phyloP scores from a whole-genome alignment of 805 yeast genomes.

The Lachancea kluyveri region DNA sequence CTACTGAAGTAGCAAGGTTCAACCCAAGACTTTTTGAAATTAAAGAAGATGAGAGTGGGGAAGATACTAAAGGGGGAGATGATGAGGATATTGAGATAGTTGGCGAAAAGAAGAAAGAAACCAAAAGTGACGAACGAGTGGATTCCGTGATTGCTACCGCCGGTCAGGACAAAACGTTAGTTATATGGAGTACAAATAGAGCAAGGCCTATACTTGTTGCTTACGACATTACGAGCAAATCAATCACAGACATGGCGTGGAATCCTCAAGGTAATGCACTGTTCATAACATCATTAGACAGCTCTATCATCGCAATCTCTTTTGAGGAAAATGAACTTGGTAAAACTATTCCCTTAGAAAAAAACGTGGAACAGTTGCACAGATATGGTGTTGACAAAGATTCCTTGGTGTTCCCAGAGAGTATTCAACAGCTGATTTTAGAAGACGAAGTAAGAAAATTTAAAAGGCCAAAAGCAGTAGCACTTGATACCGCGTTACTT shows the following conservation, averaged over 20 bases:
- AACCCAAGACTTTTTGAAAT: slow-evolving; percentile 57
- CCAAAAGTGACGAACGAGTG: slow-evolving; percentile 14
- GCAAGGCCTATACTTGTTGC: slow-evolving; percentile 78
- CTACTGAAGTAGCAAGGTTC: slow-evolving; percentile 74
- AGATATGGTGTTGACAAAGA: slow-evolving; percentile 88
- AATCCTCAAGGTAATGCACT: slow-evolving; percentile 68
- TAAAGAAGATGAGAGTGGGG: slow-evolving; percentile 8
- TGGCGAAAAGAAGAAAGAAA: not conserved
- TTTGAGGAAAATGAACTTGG: slow-evolving; percentile 68
- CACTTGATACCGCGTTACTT: slow-evolving; percentile 2
- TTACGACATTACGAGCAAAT: slow-evolving; percentile 63
- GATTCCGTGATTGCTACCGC: slow-evolving; percentile 87
- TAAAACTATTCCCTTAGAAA: slow-evolving; percentile 52
- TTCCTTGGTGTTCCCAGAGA: slow-evolving; percentile 78
- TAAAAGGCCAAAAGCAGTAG: slow-evolving; percentile 18
- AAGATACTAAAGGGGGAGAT: slow-evolving; percentile 9
- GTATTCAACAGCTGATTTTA: slow-evolving; percentile 66
- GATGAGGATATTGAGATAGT: not conserved
- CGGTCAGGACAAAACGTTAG: slow-evolving; percentile 87
- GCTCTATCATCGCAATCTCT: slow-evolving; percentile 60
- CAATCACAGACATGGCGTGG: slow-evolving; percentile 90
- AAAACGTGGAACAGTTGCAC: slow-evolving; percentile 62
- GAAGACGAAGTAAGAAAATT: slow-evolving; percentile 54
- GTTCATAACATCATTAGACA: slow-evolving; percentile 80
- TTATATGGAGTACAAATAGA: slow-evolving; percentile 77